Evolutionary conservation across 2,329 filamentous ascomycete species (phyloP).

Genomic region (Thelonectria discophora): DNA sequence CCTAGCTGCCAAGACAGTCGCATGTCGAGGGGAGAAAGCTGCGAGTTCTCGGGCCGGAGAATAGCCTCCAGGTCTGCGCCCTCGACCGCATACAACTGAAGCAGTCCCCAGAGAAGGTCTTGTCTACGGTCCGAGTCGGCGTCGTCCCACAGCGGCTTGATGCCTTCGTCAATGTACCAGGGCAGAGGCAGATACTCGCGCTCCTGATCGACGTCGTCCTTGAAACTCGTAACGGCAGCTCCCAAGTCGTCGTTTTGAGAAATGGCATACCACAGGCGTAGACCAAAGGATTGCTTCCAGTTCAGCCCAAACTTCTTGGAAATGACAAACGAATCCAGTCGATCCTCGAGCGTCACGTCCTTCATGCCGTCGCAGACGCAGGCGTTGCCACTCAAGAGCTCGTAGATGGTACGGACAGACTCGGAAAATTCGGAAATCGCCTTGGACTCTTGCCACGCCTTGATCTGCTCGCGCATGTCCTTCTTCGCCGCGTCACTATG

Average conservation of each 20-base stretch:
- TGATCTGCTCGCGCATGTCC: conserved; percentile 82
- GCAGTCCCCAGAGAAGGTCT: conserved; percentile 85
- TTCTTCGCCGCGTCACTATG: conserved; percentile 73
- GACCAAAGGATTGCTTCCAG: conserved; percentile 92
- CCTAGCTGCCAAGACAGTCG: conserved; percentile 88
- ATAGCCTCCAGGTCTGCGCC: conserved; percentile 71
- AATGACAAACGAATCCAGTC: conserved; percentile 80
- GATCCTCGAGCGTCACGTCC: conserved; percentile 78
- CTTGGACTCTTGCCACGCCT: conserved; percentile 83
- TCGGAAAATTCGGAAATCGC: conserved; percentile 88
- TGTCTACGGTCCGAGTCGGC: conserved; percentile 67
- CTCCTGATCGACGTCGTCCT: conserved; percentile 75
- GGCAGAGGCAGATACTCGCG: conserved; percentile 78
- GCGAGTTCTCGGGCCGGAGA: conserved; percentile 79
- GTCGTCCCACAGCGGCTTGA: conserved; percentile 69
- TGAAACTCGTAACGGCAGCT: conserved; percentile 76
- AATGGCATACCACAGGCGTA: conserved; percentile 89
- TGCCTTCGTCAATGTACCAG: conserved; percentile 71
- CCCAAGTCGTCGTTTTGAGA: conserved; percentile 73
- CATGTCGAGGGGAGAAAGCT: conserved; percentile 77
- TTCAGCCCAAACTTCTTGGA: conserved; percentile 85
- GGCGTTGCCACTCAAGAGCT: conserved; percentile 88
- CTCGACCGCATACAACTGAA: conserved; percentile 79
- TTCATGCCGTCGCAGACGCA: conserved; percentile 82
- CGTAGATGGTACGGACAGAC: conserved; percentile 85